Percentiles rank a stretch among this genome's conserved stretches.
phyloP scores from a whole-genome alignment of 2,329 filamentous ascomycete genomes.

The Ambrosiella beaveri region DNA sequence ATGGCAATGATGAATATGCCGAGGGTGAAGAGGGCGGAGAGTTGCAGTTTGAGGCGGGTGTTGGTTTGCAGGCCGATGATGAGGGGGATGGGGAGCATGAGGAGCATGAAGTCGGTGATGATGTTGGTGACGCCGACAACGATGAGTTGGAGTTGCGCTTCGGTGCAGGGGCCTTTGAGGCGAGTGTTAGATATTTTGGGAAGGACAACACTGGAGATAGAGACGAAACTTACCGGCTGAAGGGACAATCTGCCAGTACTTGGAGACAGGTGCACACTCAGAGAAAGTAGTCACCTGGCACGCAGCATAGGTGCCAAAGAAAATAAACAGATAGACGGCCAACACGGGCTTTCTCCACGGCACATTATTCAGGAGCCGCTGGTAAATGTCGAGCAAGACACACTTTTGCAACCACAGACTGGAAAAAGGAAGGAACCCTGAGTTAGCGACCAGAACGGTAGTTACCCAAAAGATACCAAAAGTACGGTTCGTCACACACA shows the following conservation, averaged over 20 bases:
- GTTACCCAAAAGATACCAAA: too few relatives aligned
- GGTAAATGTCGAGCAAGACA: conserved; percentile 18
- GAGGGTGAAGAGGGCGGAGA: conserved; percentile 21
- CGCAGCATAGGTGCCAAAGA: conserved; percentile 19
- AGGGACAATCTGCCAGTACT: conserved; percentile 39
- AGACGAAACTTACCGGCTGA: conserved; percentile 18
- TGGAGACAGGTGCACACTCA: conserved; percentile 28
- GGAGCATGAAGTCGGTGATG: conserved; percentile 11
- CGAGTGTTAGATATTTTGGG: not conserved
- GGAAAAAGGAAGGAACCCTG: not conserved
- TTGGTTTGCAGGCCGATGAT: conserved; percentile 16
- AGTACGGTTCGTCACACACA: too few relatives aligned
- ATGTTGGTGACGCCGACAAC: conserved; percentile 20
- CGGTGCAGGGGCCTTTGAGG: conserved; percentile 16
- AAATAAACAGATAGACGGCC: conserved; percentile 16
- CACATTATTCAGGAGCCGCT: conserved; percentile 16
- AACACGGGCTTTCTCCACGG: conserved; percentile 17
- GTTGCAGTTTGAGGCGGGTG: conserved; percentile 19
- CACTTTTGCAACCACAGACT: conserved; percentile 19
- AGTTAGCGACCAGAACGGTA: too few relatives aligned
- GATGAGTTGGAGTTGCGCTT: conserved; percentile 20
- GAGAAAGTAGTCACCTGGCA: conserved; percentile 21
- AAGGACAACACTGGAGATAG: not conserved
- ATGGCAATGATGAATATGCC: conserved; percentile 24
- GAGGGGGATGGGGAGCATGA: conserved; percentile 9